These are phyloP conservation scores for Linum usitatissimum DNA, from an alignment of 345 rosid genomes.

Conservation along the genomic window DNA sequence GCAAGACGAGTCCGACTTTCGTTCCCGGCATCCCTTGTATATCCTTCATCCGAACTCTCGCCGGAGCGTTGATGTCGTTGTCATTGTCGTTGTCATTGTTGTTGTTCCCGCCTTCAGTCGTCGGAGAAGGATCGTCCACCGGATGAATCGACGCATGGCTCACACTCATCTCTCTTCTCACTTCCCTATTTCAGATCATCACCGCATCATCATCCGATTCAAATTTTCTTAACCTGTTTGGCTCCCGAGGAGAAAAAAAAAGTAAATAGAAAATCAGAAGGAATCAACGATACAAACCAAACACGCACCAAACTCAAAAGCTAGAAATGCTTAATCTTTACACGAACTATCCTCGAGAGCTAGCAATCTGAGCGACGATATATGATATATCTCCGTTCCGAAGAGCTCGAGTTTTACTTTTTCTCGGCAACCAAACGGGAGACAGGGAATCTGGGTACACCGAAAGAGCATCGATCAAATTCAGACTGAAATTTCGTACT, in stretches of 20 bases:
- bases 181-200: background rate
- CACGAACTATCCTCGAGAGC: background rate
- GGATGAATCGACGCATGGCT: conserved; percentile 80
- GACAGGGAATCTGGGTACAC: background rate
- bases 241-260: background rate
- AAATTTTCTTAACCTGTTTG: background rate
- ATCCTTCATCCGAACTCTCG: conserved; percentile 60
- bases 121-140: conserved; percentile 50
- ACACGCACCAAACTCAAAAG: background rate
- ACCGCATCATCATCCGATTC: background rate
- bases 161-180: conserved; percentile 52
- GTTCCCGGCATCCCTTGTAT: conserved; percentile 71
- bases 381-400: background rate
- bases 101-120: conserved; percentile 32
- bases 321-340: background rate
- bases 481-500: background rate
- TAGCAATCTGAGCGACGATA: background rate
- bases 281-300: background rate
- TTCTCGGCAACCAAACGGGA: background rate
- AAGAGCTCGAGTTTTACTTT: background rate
- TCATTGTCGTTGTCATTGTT: conserved; percentile 19
- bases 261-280: background rate
- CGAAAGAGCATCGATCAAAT: background rate
- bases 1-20: conserved; percentile 48
- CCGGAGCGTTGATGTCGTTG: conserved; percentile 12